Evolutionary conservation across 805 yeast species (phyloP), one percentile per base, ranked within the genome.

Genomic region (Ogataea thermomethanolica): DNA sequence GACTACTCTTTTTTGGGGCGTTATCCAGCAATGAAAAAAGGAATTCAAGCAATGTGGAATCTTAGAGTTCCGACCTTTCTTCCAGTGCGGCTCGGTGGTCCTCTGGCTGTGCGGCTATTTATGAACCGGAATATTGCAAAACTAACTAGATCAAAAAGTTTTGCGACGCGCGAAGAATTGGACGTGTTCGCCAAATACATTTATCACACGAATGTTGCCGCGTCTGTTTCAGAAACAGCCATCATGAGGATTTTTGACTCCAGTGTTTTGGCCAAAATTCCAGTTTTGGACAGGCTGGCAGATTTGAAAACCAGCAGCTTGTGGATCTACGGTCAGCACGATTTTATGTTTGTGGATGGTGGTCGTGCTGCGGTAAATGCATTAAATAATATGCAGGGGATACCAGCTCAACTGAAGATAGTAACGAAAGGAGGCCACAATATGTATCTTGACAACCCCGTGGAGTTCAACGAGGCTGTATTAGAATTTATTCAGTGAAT

Each of bases 341-440:
- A 85, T 55, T 84, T 85, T 70, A 84, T 84, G 93, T 79, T 76
- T 49, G 71, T 67, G 25, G 73, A 71, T 25, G 81, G 83, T 22
- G 89, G 88, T 4, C 51, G 59, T 14, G 68, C 69, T 20, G 71
- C 70, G 30, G 64, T 59, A 2, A 50, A 62, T 12, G 47, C 53
- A 35, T 46, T 61, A 21, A 45, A 55, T 14, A 17, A 24, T 12
- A 24, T 39, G 28, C 37, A 35, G 28, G 37, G 27, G 25, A 33
- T 38, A 7, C 33, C 27, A 8, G 68, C 76, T 1, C 25, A 46
- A 9, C 73, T 61, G 41, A 59, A 52, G 12, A 50, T 67, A 2
- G 69, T 85, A 7, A 69, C 72, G 5, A 68, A 77, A 43, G 72
- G 86, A 1, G 95, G 95, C 1, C 95, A 85, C 61, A 91, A 85